phyloP scores from a whole-genome alignment of 2,329 filamentous ascomycete species.

The Fusarium sacchari region DNA sequence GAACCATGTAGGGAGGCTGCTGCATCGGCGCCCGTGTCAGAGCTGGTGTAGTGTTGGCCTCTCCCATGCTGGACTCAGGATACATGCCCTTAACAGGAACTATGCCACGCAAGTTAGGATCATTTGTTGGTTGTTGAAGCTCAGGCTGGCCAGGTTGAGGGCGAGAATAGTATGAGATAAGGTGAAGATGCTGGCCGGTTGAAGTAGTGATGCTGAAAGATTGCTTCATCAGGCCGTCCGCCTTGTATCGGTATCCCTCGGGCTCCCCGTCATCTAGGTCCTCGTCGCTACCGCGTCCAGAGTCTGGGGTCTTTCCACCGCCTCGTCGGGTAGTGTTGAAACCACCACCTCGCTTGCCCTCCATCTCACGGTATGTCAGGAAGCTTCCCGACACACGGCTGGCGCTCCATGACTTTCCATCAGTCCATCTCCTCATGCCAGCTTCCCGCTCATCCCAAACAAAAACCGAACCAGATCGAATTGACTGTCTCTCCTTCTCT shows the following conservation, averaged over 20 bases:
- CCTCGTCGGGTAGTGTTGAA: conserved; percentile 70
- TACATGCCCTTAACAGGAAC: conserved; percentile 94
- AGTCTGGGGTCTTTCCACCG: conserved; percentile 83
- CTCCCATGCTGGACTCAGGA: conserved; percentile 92
- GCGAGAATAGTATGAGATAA: conserved; percentile 96
- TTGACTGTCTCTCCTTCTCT: conserved; percentile 96
- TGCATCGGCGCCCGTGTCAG: conserved; percentile 80
- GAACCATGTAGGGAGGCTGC: conserved; percentile 52
- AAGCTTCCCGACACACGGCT: conserved; percentile 98
- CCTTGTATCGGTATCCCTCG: conserved; percentile 94
- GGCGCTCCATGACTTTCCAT: conserved; percentile 98
- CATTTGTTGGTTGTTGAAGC: conserved; percentile 82
- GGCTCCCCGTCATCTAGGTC: conserved; percentile 86
- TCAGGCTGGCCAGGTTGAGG: conserved; percentile 77
- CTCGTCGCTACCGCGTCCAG: conserved; percentile 82
- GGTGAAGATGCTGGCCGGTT: conserved; percentile 86
- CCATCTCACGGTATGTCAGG: conserved; percentile 97
- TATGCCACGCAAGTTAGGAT: conserved; percentile 83
- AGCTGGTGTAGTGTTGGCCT: conserved; percentile 81
- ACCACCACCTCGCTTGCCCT: conserved; percentile 90
- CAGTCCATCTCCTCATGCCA: conserved; percentile 98
- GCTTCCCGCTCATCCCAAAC: conserved; percentile 99
- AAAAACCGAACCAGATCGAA: conserved; percentile 96
- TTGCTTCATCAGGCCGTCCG: conserved; percentile 98
- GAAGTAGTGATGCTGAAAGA: conserved; percentile 99